Conservation (phyloP, 371 early-diverging fungal species). For the Choanephora cucurbitarum region DNA sequence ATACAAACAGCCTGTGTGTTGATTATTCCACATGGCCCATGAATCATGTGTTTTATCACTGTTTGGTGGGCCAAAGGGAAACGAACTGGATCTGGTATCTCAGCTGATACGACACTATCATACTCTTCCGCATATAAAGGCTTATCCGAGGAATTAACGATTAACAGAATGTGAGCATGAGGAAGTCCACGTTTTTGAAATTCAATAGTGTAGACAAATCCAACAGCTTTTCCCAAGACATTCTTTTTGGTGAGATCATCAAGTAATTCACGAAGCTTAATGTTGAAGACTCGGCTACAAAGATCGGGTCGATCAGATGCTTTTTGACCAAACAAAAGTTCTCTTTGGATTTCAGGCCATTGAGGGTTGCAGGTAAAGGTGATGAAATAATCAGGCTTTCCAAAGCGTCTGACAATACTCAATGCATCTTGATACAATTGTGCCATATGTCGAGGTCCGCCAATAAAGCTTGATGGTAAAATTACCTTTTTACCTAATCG, state of each 20-base stretch:
- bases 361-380: slow-evolving; percentile 40
- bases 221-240: slow-evolving; percentile 17
- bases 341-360: slow-evolving; percentile 30
- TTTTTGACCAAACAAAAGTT: slow-evolving; percentile 13
- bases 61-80: slow-evolving; percentile 30
- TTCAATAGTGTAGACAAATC: slow-evolving; percentile 16
- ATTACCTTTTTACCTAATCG: too few relatives aligned
- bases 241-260: slow-evolving; percentile 24
- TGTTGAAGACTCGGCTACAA: slow-evolving; percentile 20
- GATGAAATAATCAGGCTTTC: slow-evolving; percentile 34
- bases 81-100: slow-evolving; percentile 10
- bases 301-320: slow-evolving; percentile 26
- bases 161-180: slow-evolving; percentile 8
- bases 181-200: slow-evolving; percentile 38
- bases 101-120: neutral
- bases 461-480: too few relatives aligned
- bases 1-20: slow-evolving; percentile 31
- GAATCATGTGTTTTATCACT: slow-evolving; percentile 32
- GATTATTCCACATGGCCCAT: slow-evolving; percentile 35
- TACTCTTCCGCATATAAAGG: neutral
- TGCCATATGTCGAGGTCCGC: too few relatives aligned
- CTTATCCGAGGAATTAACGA: neutral
- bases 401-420: slow-evolving; percentile 22
- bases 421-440: too few relatives aligned
- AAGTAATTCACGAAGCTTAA: slow-evolving; percentile 26